Percentiles rank a stretch among this genome's conserved stretches.
Conservation (phyloP, 2,329 filamentous ascomycete genomes). For the Scedosporium aurantiacum region DNA sequence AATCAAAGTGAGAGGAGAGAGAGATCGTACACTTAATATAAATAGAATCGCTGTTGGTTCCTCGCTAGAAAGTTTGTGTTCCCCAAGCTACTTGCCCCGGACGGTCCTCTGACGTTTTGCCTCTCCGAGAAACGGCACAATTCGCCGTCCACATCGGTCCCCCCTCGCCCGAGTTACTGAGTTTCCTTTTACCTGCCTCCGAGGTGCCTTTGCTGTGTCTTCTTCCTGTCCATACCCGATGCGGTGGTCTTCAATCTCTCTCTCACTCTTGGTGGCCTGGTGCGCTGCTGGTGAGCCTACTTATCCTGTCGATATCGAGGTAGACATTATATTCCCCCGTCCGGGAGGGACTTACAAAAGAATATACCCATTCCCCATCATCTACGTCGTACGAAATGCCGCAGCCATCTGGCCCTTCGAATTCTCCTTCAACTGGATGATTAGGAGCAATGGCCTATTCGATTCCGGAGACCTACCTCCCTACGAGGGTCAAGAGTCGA, state of each 20-base stretch:
- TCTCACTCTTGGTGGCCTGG: background rate
- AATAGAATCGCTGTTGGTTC: background rate
- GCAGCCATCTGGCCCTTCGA: background rate
- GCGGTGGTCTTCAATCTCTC: background rate
- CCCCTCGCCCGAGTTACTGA: background rate
- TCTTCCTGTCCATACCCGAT: background rate
- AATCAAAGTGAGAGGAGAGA: background rate
- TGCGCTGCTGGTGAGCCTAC: background rate
- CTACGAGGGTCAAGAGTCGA: background rate
- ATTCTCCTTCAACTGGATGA: background rate
- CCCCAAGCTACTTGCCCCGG: background rate
- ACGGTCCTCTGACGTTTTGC: background rate
- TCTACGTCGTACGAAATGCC: background rate
- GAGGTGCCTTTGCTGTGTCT: too few relatives aligned
- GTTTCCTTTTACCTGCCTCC: too few relatives aligned
- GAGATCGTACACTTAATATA: background rate
- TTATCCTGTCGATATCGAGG: background rate
- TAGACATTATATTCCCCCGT: slow-evolving; percentile 2
- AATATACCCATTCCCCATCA: background rate
- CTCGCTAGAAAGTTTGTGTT: background rate
- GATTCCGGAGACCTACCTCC: background rate
- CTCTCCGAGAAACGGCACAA: background rate
- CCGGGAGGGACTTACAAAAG: background rate
- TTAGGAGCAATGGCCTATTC: background rate
- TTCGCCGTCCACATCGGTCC: background rate